These are phyloP conservation scores for Mrakia gelida DNA, from an alignment of 768 basidiomycete genomes.

Conservation along the genomic window DNA sequence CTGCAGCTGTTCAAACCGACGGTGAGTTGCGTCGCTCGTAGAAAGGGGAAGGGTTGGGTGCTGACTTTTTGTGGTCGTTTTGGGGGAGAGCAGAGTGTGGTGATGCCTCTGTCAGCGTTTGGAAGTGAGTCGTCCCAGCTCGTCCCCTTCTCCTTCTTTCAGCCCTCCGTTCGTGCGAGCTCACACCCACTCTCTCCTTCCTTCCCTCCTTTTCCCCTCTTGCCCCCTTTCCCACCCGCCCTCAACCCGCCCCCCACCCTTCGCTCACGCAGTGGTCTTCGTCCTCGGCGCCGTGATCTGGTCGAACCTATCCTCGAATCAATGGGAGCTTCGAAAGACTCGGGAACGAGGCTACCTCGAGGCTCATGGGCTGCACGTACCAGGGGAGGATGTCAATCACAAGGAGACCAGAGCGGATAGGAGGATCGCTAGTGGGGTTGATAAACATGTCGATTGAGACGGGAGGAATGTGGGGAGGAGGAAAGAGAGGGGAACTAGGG, in stretches of 20 bases:
- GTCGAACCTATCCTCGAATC: background rate
- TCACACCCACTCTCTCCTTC: background rate
- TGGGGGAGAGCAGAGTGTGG: background rate
- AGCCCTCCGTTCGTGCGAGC: background rate
- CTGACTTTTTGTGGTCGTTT: background rate
- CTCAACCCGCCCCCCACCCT: too few species aligned
- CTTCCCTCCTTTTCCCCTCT: background rate
- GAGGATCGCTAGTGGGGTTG: too few species aligned
- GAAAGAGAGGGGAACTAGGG: too few species aligned
- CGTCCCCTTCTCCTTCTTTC: background rate
- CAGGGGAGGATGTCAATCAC: background rate
- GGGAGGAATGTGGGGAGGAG: too few species aligned
- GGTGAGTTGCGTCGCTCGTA: background rate
- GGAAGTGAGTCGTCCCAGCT: background rate
- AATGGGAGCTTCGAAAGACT: background rate
- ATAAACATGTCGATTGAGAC: too few species aligned
- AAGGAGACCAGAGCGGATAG: too few species aligned
- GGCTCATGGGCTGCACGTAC: background rate
- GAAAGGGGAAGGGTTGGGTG: background rate
- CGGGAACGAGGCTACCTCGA: background rate
- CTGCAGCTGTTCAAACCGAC: background rate
- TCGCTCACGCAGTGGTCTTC: background rate
- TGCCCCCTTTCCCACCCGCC: too few species aligned
- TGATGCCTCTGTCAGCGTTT: background rate
- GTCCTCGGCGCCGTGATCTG: background rate